phyloP scores from a whole-genome alignment of 1,139 yeast species.

The Taphrina pruni region DNA sequence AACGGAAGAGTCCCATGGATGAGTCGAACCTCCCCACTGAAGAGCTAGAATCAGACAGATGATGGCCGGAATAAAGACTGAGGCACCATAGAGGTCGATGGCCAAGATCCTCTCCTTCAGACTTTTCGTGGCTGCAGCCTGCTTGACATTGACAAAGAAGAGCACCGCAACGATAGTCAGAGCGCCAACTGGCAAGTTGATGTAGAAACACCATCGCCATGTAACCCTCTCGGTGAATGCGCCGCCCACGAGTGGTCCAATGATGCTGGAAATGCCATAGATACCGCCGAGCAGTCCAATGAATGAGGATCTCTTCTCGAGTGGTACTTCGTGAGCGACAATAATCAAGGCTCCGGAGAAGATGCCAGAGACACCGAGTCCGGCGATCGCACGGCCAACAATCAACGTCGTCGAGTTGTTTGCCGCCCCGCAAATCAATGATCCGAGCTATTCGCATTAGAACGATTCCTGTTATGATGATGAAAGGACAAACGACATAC shows the following conservation, averaged over 20 bases:
- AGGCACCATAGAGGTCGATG: conserved; percentile 60
- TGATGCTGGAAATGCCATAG: conserved; percentile 56
- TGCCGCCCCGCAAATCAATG: conserved; percentile 61
- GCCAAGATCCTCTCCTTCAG: conserved; percentile 52
- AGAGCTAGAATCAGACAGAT: conserved; percentile 59
- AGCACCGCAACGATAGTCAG: conserved; percentile 57
- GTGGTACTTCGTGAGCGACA: conserved; percentile 65
- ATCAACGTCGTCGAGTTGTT: conserved; percentile 64
- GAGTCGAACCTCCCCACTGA: conserved; percentile 59
- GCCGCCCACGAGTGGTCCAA: conserved; percentile 74
- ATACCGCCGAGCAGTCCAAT: conserved; percentile 54
- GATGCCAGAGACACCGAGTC: conserved; percentile 75
- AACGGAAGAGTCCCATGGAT: conserved; percentile 62
- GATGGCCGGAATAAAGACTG: conserved; percentile 55
- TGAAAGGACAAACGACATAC: neutral
- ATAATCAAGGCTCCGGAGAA: conserved; percentile 66
- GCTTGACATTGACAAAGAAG: conserved; percentile 66
- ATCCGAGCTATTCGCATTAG: conserved; percentile 42
- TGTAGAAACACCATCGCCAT: conserved; percentile 83
- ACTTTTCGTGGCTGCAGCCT: conserved; percentile 52
- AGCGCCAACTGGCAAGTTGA: conserved; percentile 74
- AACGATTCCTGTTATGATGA: too few relatives aligned
- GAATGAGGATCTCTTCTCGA: conserved; percentile 61
- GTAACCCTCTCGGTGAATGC: conserved; percentile 59
- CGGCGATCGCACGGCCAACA: conserved; percentile 73